Percentiles rank a stretch among this genome's conserved stretches.
Conservation (phyloP, 768 basidiomycete species). For the Candolleomyces aberdarensis region DNA sequence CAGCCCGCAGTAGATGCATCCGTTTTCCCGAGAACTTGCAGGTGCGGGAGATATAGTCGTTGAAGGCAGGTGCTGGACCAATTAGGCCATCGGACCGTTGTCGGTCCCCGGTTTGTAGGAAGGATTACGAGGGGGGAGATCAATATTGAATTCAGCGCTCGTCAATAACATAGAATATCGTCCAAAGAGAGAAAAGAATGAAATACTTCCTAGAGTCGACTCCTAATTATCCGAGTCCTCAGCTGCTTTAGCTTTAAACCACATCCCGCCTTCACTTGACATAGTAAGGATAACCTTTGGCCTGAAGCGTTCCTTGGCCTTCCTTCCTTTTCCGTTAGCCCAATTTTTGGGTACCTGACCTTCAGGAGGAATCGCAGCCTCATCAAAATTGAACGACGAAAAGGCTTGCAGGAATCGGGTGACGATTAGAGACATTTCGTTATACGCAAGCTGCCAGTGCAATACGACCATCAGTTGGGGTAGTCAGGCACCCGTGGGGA, state of each 20-base stretch:
- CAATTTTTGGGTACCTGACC: slow-evolving; percentile 36
- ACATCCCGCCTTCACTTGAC: slow-evolving; percentile 19
- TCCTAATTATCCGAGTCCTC: not conserved
- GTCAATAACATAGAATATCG: too few relatives aligned
- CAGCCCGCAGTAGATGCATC: too few relatives aligned
- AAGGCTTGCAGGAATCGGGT: slow-evolving; percentile 45
- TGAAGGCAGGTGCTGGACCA: too few relatives aligned
- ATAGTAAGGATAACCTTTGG: slow-evolving; percentile 13
- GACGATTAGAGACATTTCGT: slow-evolving; percentile 46
- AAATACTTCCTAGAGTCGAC: not conserved
- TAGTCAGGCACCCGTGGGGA: not conserved
- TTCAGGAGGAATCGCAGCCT: slow-evolving; percentile 31
- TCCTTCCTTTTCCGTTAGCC: slow-evolving; percentile 22
- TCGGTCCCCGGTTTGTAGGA: too few relatives aligned
- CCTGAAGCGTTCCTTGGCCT: slow-evolving; percentile 30
- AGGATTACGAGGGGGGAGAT: too few relatives aligned
- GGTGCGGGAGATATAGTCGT: too few relatives aligned
- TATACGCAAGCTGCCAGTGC: slow-evolving; percentile 45
- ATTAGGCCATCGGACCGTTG: too few relatives aligned
- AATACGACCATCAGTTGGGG: too few relatives aligned
- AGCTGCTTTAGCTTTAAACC: slow-evolving; percentile 12
- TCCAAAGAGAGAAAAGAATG: too few relatives aligned
- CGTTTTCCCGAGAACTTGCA: too few relatives aligned
- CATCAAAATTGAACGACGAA: slow-evolving; percentile 32
- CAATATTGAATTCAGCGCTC: too few relatives aligned